Evolutionary conservation across 306 rosid genomes (phyloP).

Genomic region (Lotus japonicus): DNA sequence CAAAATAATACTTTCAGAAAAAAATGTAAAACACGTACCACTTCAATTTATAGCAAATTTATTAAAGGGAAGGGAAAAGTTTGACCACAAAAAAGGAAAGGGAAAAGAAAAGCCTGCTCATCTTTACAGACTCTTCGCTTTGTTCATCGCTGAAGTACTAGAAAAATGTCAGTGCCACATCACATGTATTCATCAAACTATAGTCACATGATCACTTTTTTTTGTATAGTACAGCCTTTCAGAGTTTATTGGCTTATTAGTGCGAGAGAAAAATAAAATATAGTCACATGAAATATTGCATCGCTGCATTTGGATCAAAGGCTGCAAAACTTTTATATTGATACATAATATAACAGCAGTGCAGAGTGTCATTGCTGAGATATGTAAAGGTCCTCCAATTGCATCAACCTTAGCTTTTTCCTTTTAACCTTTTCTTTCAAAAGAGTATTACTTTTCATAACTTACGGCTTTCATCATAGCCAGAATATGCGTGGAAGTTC

Average conservation of each 20-base stretch:
- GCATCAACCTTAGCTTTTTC: constrained; percentile 21
- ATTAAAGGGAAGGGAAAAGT: not conserved
- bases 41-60: constrained; percentile 18
- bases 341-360: not conserved
- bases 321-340: not conserved
- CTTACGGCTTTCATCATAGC: constrained; percentile 18
- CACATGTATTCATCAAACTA: constrained; percentile 38
- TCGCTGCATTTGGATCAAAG: not conserved
- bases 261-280: not conserved
- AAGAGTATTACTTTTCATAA: constrained; percentile 25
- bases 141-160: constrained; percentile 15
- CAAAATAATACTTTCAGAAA: not conserved
- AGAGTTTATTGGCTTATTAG: constrained; percentile 7
- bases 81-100: not conserved
- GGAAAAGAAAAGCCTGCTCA: constrained; percentile 27
- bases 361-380: constrained; percentile 28
- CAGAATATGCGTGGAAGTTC: constrained; percentile 11
- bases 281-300: not conserved
- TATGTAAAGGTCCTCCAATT: constrained; percentile 23
- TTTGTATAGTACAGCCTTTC: not conserved
- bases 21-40: not conserved
- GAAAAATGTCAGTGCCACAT: constrained; percentile 25
- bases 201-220: constrained; percentile 30
- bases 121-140: constrained; percentile 16
- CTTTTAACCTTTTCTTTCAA: constrained; percentile 12